Conservation (phyloP, 1,284 basidiomycete genomes). For the Leccinum proximum region DNA sequence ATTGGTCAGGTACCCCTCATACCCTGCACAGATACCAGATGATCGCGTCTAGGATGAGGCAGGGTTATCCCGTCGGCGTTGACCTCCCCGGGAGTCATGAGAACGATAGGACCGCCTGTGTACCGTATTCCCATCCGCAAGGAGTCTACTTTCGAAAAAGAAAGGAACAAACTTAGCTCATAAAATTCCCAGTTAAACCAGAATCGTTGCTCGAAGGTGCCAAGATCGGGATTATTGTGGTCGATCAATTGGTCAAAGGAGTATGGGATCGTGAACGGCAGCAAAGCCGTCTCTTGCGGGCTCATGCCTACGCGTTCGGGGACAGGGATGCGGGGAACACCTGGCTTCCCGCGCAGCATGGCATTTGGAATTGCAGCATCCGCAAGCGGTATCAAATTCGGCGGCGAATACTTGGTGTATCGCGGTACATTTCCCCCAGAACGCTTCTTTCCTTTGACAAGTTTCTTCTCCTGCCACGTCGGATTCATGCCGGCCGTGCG, state of each 20-base stretch:
- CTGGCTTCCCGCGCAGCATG: constrained; percentile 18
- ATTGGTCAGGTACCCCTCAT: constrained; percentile 59
- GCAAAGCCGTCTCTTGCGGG: constrained; percentile 21
- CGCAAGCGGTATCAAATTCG: constrained; percentile 82
- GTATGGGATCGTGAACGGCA: constrained; percentile 45
- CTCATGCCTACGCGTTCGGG: constrained; percentile 8
- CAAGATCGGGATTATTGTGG: constrained; percentile 59
- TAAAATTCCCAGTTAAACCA: constrained; percentile 67
- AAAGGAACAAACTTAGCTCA: constrained; percentile 39
- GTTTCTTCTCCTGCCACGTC: neutral
- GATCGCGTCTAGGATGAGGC: neutral
- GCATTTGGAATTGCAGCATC: constrained; percentile 20
- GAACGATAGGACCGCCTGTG: constrained; percentile 64
- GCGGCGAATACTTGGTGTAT: constrained; percentile 95
- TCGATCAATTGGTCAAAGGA: constrained; percentile 71
- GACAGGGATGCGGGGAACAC: constrained; percentile 14
- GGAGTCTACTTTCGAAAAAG: neutral
- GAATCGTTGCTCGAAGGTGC: constrained; percentile 75
- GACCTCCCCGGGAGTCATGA: constrained; percentile 48
- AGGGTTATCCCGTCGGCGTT: constrained; percentile 38
- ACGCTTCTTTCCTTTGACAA: neutral
- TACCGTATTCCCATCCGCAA: neutral
- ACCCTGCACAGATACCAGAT: constrained; percentile 37
- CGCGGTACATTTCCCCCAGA: constrained; percentile 59
- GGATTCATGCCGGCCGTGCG: neutral